Conservation (phyloP, 352 stramenopile genomes). For the Pseudoperonospora humuli region DNA sequence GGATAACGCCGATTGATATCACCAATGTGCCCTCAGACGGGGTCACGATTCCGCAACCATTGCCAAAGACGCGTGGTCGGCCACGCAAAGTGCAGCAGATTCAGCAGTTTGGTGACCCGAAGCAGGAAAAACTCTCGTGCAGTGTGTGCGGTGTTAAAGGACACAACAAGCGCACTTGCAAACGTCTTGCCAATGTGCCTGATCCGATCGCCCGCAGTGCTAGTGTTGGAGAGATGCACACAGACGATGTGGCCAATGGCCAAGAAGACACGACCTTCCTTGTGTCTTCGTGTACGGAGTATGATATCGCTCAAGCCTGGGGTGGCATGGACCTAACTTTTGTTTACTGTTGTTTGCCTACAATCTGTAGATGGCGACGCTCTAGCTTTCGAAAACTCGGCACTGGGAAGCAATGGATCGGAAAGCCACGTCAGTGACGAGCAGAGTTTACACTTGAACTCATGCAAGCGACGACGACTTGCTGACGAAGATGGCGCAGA, state of each 20-base stretch:
- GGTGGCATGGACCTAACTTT: conserved; percentile 1
- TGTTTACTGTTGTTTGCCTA: background rate
- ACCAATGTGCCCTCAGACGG: conserved; percentile 52
- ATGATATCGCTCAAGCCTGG: background rate
- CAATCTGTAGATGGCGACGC: conserved; percentile 24
- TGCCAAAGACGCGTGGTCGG: conserved; percentile 48
- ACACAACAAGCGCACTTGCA: conserved; percentile 83
- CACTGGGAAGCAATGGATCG: conserved; percentile 10
- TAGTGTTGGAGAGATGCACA: conserved; percentile 5
- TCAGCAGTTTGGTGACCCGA: conserved; percentile 57
- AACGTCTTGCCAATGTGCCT: conserved; percentile 24
- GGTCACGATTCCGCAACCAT: conserved; percentile 44
- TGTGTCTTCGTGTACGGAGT: conserved; percentile 27
- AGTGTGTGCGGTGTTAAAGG: conserved; percentile 76
- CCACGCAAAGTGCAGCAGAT: conserved; percentile 78
- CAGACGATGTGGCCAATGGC: conserved; percentile 15
- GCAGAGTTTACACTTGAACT: conserved; percentile 6
- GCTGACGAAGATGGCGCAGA: background rate
- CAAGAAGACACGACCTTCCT: conserved; percentile 27
- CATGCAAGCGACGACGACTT: conserved; percentile 23
- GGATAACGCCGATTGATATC: conserved; percentile 76
- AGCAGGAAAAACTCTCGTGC: conserved; percentile 69
- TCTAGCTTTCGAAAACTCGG: conserved; percentile 28
- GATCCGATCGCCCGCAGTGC: conserved; percentile 1
- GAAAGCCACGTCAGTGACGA: conserved; percentile 15